Percentiles rank a stretch among this genome's conserved stretches.
These are phyloP conservation scores for Nakazawaea ambrosiae DNA, from an alignment of 805 yeast species.

Conservation along the genomic window DNA sequence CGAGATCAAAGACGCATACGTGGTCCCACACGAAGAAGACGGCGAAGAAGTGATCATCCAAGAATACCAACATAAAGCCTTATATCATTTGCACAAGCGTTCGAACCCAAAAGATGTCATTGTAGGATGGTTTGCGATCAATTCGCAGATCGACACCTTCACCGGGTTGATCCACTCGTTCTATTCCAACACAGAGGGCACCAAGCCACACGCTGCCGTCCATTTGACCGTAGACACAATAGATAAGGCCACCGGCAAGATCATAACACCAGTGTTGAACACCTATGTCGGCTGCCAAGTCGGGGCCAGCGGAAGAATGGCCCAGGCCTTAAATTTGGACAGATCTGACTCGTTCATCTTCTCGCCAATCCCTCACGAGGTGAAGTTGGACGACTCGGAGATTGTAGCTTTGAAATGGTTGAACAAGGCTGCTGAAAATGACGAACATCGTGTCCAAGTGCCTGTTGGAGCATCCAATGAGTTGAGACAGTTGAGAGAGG, in stretches of 20 bases:
- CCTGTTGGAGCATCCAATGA: slow-evolving; percentile 31
- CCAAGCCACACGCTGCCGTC: slow-evolving; percentile 70
- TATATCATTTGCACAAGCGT: slow-evolving; percentile 65
- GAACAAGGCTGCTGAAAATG: slow-evolving; percentile 29
- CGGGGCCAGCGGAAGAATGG: slow-evolving; percentile 42
- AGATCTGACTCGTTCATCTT: slow-evolving; percentile 51
- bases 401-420: slow-evolving; percentile 45
- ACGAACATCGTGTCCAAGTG: slow-evolving; percentile 23
- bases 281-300: slow-evolving; percentile 77
- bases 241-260: slow-evolving; percentile 35
- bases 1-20: slow-evolving; percentile 67
- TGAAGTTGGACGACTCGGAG: slow-evolving; percentile 51
- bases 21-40: slow-evolving; percentile 73
- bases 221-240: slow-evolving; percentile 66
- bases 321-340: slow-evolving; percentile 29
- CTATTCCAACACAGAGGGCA: slow-evolving; percentile 60
- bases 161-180: slow-evolving; percentile 78
- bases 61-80: slow-evolving; percentile 64
- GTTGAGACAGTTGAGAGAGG: slow-evolving; percentile 36
- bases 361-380: slow-evolving; percentile 66
- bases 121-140: slow-evolving; percentile 78
- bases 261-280: slow-evolving; percentile 46
- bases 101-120: slow-evolving; percentile 74
- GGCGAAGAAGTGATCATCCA: slow-evolving; percentile 74
- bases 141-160: slow-evolving; percentile 55